Base-by-base conservation (phyloP, 2,329 filamentous ascomycete species). In the Hymenoscyphus occultus region DNA sequence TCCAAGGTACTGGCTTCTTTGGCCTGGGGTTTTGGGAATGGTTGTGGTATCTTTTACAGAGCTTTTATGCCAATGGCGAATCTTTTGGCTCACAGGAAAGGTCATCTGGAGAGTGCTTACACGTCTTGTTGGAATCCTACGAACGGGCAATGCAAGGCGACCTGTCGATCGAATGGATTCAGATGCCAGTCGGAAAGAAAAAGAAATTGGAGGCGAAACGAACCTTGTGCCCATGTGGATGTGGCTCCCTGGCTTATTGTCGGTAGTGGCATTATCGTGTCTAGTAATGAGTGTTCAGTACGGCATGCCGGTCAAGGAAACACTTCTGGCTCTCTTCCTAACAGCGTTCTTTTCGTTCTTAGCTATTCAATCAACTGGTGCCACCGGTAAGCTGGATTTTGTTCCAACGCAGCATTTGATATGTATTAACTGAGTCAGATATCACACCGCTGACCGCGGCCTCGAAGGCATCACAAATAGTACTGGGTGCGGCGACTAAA, bases 1-100 rank as follows among this genome's bases (percentile, higher is more conserved):
- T 32, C 82, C 82, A 28, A 76, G 82, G 35, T 83, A 81, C 74
- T 84, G 82, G 82, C 72, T 84, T 14, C 74, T 84, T 5, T 83
- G 81, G 82, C 81, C 80, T 31, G 61, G 45, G 3, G 61, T 65
- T 32, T 22, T 56, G 31, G 45, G 60, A 7, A 62, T 62, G 60
- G 19, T 62, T 5, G 35, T 48, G 1, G 51, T 62, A 9, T 62
- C 60, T 32, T 56, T 62, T 13, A 40, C 51, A 1, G 42, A 62
- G 19, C 45, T 62, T 28, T 19, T 48, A 5, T 60, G 58, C 14
- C 58, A 60, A 31, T 60, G 58, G 58, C 39, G 58, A 5, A 45
- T 60, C 5, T 60, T 60, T 39, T 60, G 58, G 58, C 28, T 42
- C 31, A 42, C 58, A 45, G 58, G 58, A 45, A 40, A 60, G 42